These are phyloP conservation scores for Alternaria longipes DNA, from an alignment of 2,329 filamentous ascomycete genomes.

Conservation along the genomic window DNA sequence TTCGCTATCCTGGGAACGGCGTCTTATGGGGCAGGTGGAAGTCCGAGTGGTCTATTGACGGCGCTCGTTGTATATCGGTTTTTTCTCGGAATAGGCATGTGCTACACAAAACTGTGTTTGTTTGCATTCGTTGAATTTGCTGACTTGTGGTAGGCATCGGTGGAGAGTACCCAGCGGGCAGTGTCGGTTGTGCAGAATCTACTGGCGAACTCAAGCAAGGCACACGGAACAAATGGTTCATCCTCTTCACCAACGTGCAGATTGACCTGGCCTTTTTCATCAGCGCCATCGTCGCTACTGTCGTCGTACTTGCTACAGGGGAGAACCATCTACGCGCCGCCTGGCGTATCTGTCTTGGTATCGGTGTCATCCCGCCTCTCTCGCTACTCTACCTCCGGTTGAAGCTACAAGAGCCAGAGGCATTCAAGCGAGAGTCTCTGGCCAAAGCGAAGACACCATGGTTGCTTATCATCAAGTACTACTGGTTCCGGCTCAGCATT, in stretches of 20 bases:
- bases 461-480: conserved; percentile 60
- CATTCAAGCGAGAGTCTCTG: conserved; percentile 61
- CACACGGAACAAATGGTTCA: conserved; percentile 84
- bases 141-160: conserved; percentile 65
- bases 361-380: conserved; percentile 57
- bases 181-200: conserved; percentile 83
- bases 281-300: conserved; percentile 66
- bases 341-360: conserved; percentile 82
- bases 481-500: conserved; percentile 64
- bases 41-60: conserved; percentile 75
- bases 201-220: conserved; percentile 80
- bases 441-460: conserved; percentile 57
- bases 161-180: conserved; percentile 84
- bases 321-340: conserved; percentile 74
- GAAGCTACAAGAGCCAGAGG: conserved; percentile 62
- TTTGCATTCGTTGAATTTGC: neutral
- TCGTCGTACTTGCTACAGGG: conserved; percentile 64
- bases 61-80: conserved; percentile 85
- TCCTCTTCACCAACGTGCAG: conserved; percentile 85
- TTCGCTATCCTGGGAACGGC: conserved; percentile 83
- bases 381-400: conserved; percentile 66
- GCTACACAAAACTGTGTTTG: neutral
- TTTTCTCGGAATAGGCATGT: conserved; percentile 66
- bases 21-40: conserved; percentile 77
- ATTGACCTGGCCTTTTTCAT: conserved; percentile 87